phyloP scores from a whole-genome alignment of 2,329 filamentous ascomycete genomes.

The Aspergillaceae sp. region DNA sequence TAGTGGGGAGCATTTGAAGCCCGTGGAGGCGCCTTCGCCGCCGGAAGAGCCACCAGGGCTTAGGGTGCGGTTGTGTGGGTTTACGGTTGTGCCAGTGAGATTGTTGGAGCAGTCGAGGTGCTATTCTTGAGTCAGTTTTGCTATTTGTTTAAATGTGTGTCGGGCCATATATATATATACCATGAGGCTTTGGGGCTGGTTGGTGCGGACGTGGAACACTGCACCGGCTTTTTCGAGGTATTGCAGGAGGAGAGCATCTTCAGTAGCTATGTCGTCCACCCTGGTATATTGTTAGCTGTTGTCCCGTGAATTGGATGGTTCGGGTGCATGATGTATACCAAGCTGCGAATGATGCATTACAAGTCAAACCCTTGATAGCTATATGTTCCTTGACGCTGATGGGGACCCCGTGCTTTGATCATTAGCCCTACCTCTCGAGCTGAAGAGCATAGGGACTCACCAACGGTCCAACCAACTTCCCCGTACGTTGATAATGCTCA shows the following conservation, averaged over 20 bases:
- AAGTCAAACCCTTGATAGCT: slow-evolving; percentile 43
- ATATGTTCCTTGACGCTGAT: slow-evolving; percentile 56
- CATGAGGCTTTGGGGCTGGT: slow-evolving; percentile 36
- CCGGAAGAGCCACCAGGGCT: slow-evolving; percentile 38
- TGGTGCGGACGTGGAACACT: slow-evolving; percentile 38
- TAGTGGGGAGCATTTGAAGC: slow-evolving; percentile 34
- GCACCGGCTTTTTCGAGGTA: slow-evolving; percentile 31
- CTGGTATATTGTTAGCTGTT: slow-evolving; percentile 10
- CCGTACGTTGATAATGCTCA: slow-evolving; percentile 22
- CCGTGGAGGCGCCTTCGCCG: slow-evolving; percentile 37
- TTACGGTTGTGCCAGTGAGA: slow-evolving; percentile 33
- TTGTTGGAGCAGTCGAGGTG: slow-evolving; percentile 33
- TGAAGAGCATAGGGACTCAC: slow-evolving; percentile 9
- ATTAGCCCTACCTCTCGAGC: not conserved
- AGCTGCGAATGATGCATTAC: slow-evolving; percentile 29
- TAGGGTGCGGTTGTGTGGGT: slow-evolving; percentile 34
- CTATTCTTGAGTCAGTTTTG: slow-evolving; percentile 6
- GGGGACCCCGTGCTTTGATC: slow-evolving; percentile 42
- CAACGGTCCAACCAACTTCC: slow-evolving; percentile 42
- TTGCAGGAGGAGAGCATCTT: slow-evolving; percentile 28
- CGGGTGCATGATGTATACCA: slow-evolving; percentile 14
- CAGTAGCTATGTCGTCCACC: slow-evolving; percentile 26
- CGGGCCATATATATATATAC: slow-evolving; percentile 9
- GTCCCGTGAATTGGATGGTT: not conserved
- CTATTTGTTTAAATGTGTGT: slow-evolving; percentile 3